A percentile compares a stretch with the other conserved stretches of the same genome.
Conservation (phyloP, 164 flowering plant genomes). For the Vitis cinerea region DNA sequence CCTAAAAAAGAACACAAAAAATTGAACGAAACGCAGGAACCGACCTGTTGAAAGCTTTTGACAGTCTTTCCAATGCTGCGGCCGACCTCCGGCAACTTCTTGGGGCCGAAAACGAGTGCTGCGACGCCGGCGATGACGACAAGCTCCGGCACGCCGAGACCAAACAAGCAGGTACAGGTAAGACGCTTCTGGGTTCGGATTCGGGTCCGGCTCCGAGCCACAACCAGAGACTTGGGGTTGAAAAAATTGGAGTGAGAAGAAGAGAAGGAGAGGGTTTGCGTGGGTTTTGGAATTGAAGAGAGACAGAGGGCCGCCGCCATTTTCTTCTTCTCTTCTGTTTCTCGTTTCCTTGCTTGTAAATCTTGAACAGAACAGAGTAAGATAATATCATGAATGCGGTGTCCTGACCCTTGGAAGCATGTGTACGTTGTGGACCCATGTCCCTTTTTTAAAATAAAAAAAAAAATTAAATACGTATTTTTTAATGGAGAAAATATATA, state of each 20-base stretch:
- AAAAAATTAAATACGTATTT: no score
- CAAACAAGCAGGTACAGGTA: conserved; percentile 65
- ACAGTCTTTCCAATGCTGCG: conserved; percentile 85
- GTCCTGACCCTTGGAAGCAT: background rate
- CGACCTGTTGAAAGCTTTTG: conserved; percentile 93
- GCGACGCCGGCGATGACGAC: conserved; percentile 92
- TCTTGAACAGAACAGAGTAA: no score
- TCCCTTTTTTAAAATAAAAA: background rate
- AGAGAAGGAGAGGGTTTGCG: conserved; percentile 29
- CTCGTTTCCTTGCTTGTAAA: no score
- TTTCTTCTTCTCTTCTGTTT: background rate
- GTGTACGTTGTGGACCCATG: background rate
- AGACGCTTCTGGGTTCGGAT: conserved; percentile 39
- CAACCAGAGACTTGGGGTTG: conserved; percentile 8
- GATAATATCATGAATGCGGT: background rate
- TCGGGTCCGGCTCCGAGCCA: conserved; percentile 20
- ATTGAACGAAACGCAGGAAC: background rate
- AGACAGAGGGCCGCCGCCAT: conserved; percentile 26
- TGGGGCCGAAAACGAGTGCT: conserved; percentile 87
- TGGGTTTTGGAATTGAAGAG: conserved; percentile 26
- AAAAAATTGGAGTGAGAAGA: conserved; percentile 41
- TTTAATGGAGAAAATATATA: no score
- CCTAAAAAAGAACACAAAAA: background rate
- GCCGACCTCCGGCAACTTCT: conserved; percentile 88
- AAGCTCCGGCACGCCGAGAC: conserved; percentile 92